Percentiles rank a stretch among this genome's conserved stretches.
Evolutionary conservation across 768 basidiomycete genomes (phyloP).

Genomic region (Calocybe gangraenosa): DNA sequence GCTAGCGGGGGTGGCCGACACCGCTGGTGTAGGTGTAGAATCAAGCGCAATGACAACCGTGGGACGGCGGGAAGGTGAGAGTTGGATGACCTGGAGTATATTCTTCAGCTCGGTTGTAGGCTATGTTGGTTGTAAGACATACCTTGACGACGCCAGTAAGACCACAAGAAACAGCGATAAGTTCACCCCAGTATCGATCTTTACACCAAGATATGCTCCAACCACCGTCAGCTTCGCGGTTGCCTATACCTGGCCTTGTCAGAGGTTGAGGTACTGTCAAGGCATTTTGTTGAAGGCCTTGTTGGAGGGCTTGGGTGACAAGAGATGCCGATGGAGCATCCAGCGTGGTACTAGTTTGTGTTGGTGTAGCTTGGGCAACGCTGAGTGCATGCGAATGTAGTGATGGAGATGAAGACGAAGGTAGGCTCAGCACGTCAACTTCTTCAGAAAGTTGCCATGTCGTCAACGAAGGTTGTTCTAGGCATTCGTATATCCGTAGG

Average conservation of each 20-base stretch:
- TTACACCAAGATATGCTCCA: constrained; percentile 97
- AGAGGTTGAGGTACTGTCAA: constrained; percentile 11
- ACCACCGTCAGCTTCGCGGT: constrained; percentile 83
- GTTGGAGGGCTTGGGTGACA: constrained; percentile 62
- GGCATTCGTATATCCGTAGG: constrained; percentile 86
- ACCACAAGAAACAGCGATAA: constrained; percentile 77
- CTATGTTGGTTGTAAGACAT: constrained; percentile 10
- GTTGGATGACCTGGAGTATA: constrained; percentile 61
- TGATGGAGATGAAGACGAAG: constrained; percentile 36
- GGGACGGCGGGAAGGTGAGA: constrained; percentile 66
- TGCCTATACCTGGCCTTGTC: constrained; percentile 38
- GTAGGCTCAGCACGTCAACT: constrained; percentile 63
- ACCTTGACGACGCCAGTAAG: constrained; percentile 76
- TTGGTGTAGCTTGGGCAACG: constrained; percentile 65
- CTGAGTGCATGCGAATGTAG: constrained; percentile 47
- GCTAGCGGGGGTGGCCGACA: constrained; percentile 15
- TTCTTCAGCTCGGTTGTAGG: not conserved
- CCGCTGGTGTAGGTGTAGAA: constrained; percentile 33
- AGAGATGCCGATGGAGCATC: constrained; percentile 57
- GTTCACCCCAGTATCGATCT: constrained; percentile 92
- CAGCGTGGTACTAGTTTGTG: constrained; percentile 52
- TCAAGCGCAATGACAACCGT: constrained; percentile 58
- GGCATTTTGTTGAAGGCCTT: constrained; percentile 34
- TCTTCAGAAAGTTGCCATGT: constrained; percentile 76
- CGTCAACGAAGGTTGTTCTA: constrained; percentile 70